Percentiles rank a stretch among this genome's conserved stretches.
Evolutionary conservation across 2,329 filamentous ascomycete genomes (phyloP).

Genomic region (Ophiognomonia clavigignenti-juglandacearum): DNA sequence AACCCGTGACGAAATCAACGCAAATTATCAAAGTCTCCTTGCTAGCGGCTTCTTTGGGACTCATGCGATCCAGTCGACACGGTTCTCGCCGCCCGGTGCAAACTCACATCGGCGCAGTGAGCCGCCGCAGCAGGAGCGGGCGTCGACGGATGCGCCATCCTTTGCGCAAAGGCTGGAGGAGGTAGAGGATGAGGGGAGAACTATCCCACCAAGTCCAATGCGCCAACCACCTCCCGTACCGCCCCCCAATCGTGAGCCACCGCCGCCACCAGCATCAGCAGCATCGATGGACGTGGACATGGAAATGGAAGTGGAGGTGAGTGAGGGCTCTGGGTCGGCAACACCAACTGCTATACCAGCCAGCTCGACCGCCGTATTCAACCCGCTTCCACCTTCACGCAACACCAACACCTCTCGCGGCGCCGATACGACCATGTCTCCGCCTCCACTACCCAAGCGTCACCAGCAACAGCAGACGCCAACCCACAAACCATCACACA

Average conservation of each 20-base stretch:
- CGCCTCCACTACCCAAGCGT: neutral
- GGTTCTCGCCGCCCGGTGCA: constrained; percentile 34
- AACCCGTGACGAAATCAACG: constrained; percentile 46
- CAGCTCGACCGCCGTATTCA: constrained; percentile 1
- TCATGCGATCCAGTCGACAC: constrained; percentile 53
- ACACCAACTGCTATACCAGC: neutral
- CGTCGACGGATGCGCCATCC: constrained; percentile 1
- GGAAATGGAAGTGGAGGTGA: constrained; percentile 1
- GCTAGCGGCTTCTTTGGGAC: constrained; percentile 54
- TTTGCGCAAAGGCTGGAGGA: constrained; percentile 8
- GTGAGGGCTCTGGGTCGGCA: neutral
- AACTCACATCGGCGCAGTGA: neutral
- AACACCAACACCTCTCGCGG: neutral
- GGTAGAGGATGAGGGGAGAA: neutral
- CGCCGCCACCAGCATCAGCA: constrained; percentile 17
- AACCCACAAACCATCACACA: constrained; percentile 7
- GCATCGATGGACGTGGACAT: neutral
- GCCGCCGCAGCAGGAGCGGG: too few species aligned
- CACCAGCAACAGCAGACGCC: neutral
- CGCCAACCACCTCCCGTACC: constrained; percentile 12
- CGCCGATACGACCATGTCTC: neutral
- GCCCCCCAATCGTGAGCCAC: constrained; percentile 17
- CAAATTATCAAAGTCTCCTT: constrained; percentile 52
- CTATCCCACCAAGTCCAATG: constrained; percentile 12
- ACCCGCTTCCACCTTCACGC: neutral